Evolutionary conservation across 805 yeast genomes (phyloP), one percentile per base, ranked within the genome.

Genomic region (Wickerhamiella australiensis): DNA sequence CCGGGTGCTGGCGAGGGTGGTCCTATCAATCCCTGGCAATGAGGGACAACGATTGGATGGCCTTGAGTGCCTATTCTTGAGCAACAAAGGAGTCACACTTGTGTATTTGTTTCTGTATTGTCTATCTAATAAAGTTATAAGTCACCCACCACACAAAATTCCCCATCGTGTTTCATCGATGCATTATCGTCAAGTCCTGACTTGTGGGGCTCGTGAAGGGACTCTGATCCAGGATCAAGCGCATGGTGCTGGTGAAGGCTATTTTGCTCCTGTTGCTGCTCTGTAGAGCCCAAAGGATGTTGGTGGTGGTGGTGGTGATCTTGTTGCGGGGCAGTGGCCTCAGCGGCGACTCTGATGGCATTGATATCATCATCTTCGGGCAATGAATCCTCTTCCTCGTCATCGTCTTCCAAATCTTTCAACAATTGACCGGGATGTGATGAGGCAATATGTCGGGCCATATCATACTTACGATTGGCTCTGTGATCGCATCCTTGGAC

Each of bases 391-490:
- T n/a, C 29, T 2, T 23, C 18, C 6, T 36, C 35, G 15, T 33
- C 41, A 17, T 45, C 47, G 22, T 45, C 47, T 7, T 22, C 22
- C 6, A 45, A 21, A 35, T 45, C 47, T 11, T 35, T 23, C 15
- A 21, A 13, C 15, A 45, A 20, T 5, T 11, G 23, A 11, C 23
- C 47, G 8, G 47, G 47, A 17, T 46, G 47, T 13, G 20, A 5
- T 5, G 53, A n/a, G 21, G 49, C 43, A 8, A 65, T 27, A 46
- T 69, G 73, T 6, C 74, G 60, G 23, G 54, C 54, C 42, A 67
- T 47, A 51, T 69, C 74, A 52, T 69, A 69, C 47, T 61, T 52
- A 22, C 74, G 52, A 17, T 52, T 53, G 53, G 67, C 69, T 26
- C 68, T 53, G 51, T 54, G 61, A 23, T 50, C 55, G 46, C 73